Base-by-base conservation (phyloP, 2,329 filamentous ascomycete species). In the Eurotiales sp. region DNA sequence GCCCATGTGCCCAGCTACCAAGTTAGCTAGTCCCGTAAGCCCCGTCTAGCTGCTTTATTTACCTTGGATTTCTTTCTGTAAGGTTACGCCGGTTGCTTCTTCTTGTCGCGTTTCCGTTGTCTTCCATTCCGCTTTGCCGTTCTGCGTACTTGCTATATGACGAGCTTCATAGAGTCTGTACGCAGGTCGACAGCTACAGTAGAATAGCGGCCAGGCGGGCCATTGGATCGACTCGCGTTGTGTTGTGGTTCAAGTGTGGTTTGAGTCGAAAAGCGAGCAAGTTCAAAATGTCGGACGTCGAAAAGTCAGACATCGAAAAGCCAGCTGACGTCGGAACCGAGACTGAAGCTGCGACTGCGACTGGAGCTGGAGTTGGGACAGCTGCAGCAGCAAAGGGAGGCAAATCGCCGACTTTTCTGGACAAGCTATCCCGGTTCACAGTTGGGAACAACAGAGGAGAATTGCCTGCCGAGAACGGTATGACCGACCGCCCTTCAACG, bases 391-490 rank as follows among this genome's bases (percentile, higher is more conserved):
- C 34, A 50, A 29, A 25, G 14, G 27, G 14, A n/a, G 22, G 17
- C 19, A 50, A 50, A 22, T 27, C 46, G 2, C 11, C 32, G 25
- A 54, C 41, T 21, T 54, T 54, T 19, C 47, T 54, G n/a, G 46
- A 54, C 47, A 54, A 54, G 39, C 43, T 54, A 15, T 54, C 51
- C 43, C 15, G 30, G 15, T 54, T 50, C 46, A 50, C 46, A 23
- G 45, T 54, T 50, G 51, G 51, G 7, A 46, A 8, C 19, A 48
- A 54, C 29, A 19, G 51, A 15, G 51, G 27, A 8, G 23, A 37
- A 15, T 41, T 54, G 15, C 51, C 47, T 14, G 11, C 41, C 22
- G 46, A 36, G 17, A 54, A 54, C 22, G 51, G 51, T 54, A 34
- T 12, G 46, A 34, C 14, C 15, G 39, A 21, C 15, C 36, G 8